Base-by-base conservation (phyloP, 139 green algal species). In the Chlorella vulgaris region DNA sequence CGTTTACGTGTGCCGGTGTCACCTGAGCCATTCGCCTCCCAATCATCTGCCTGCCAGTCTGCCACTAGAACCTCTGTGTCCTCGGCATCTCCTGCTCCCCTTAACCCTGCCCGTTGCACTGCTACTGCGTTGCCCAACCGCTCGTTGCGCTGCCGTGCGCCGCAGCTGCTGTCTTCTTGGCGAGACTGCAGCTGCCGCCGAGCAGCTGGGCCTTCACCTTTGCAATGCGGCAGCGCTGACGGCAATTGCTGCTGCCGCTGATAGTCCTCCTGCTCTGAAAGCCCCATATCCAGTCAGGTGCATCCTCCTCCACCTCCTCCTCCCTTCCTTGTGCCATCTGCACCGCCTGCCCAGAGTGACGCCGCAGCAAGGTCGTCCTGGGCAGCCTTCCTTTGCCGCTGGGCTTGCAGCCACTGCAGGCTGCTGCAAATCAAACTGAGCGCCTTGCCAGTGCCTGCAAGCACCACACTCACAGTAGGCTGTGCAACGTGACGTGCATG, bases 361-460 rank as follows among this genome's bases (percentile, higher is more conserved):
- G 39, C 78, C 7, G 47, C 40, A 22, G 36, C 66, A 15, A 38
- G 40, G 6, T 75, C 83, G 33, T 51, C 53, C 2, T 82, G 83
- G 4, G 50, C 50, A 1, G 31, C 60, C 8, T 84, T 73, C 33
- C 77, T 33, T 55, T 65, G 66, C 74, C 80, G 83, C 19, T 85
- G 68, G 76, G 95, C 88, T 24, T 89, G 63, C 36, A 97, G 90
- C 94, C 93, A 97, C 36, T 93, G 88, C 47, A 98, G 81, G 4
- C 87, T 77, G 47, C 86, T 89, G 83, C 95, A 98, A 50, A 98
- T 97, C 7, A 98, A 76, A 78, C 92, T 97, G 33, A 98, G 90
- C 18, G 95, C 98, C 80, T 98, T 98, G 53, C 95, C 94, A 2
- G 94, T 98, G 51, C 95, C 94, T 93, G 86, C 74, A 80, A 10